Conservation (phyloP, 768 basidiomycete genomes). For the Calocera viscosa region DNA sequence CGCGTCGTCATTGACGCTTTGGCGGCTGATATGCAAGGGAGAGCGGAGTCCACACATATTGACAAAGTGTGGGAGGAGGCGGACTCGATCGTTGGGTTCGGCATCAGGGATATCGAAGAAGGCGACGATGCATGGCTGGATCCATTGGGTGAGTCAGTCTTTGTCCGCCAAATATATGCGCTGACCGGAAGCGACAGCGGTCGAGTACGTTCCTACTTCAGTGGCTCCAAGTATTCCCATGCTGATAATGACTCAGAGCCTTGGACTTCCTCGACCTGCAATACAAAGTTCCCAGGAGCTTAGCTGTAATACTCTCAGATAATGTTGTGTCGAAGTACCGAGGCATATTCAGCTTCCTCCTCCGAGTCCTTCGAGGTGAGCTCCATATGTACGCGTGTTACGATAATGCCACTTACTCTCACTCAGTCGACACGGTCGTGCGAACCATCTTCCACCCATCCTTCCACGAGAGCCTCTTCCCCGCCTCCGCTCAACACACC, state of each 20-base stretch:
- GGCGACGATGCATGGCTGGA: constrained; percentile 56
- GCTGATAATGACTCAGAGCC: constrained; percentile 38
- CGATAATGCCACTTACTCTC: no score
- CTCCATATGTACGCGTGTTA: constrained; percentile 16
- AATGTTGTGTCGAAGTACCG: constrained; percentile 75
- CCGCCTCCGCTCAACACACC: constrained; percentile 36
- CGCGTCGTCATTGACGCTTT: constrained; percentile 78
- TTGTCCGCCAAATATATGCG: background rate
- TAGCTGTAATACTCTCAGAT: constrained; percentile 59
- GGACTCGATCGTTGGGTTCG: constrained; percentile 54
- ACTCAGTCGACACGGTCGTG: constrained; percentile 53
- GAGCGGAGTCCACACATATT: constrained; percentile 10
- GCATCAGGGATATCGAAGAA: constrained; percentile 55
- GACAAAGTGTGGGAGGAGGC: constrained; percentile 23
- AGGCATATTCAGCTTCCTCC: constrained; percentile 63
- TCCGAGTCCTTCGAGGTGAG: constrained; percentile 67
- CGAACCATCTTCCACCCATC: constrained; percentile 55
- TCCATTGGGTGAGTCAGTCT: constrained; percentile 51
- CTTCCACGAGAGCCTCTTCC: constrained; percentile 36
- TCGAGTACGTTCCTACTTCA: constrained; percentile 33
- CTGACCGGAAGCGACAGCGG: constrained; percentile 22
- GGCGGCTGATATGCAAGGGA: constrained; percentile 24
- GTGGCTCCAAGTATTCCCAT: background rate
- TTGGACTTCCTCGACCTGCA: constrained; percentile 83
- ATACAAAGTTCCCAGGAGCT: constrained; percentile 73